A percentile compares a stretch with the other conserved stretches of the same genome.
Conservation (phyloP, 495 filamentous ascomycete genomes). For the Elaphomyces granulatus region DNA sequence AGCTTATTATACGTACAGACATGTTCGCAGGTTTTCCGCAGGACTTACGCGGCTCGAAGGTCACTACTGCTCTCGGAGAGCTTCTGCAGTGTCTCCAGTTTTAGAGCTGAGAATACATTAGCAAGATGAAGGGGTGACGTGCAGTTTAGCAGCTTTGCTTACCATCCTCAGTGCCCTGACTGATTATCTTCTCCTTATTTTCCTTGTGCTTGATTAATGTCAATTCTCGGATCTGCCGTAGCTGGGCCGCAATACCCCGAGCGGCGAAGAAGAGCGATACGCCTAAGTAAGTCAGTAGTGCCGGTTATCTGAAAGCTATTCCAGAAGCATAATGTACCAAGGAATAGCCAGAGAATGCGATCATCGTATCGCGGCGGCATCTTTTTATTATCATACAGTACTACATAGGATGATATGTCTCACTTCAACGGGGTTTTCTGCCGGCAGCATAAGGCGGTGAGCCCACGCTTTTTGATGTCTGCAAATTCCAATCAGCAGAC, state of each 20-base stretch:
- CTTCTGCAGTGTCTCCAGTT: conserved; percentile 35
- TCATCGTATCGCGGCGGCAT: conserved; percentile 31
- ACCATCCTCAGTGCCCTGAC: conserved; percentile 37
- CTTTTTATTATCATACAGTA: too few relatives aligned
- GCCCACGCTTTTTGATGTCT: conserved; percentile 11
- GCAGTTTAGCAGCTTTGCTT: not conserved
- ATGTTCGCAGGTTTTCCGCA: too few relatives aligned
- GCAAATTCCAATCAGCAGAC: not conserved
- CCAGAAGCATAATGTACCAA: conserved; percentile 17
- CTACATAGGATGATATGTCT: too few relatives aligned
- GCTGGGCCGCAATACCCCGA: conserved; percentile 30
- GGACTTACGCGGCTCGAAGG: conserved; percentile 36
- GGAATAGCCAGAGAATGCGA: conserved; percentile 30
- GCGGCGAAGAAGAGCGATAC: conserved; percentile 33
- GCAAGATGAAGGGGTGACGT: not conserved
- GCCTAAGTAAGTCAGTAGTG: conserved; percentile 17
- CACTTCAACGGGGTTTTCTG: too few relatives aligned
- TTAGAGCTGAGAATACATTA: conserved; percentile 23
- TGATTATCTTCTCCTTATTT: conserved; percentile 31
- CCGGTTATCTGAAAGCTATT: not conserved
- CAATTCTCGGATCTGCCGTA: conserved; percentile 31
- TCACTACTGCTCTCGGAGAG: conserved; percentile 37
- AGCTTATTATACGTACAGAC: not conserved
- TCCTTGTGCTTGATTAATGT: conserved; percentile 36
- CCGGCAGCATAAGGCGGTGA: conserved; percentile 30